A percentile compares a stretch with the other conserved stretches of the same genome.
Evolutionary conservation across 306 rosid species (phyloP).

Genomic region (Fragaria ananassa): DNA sequence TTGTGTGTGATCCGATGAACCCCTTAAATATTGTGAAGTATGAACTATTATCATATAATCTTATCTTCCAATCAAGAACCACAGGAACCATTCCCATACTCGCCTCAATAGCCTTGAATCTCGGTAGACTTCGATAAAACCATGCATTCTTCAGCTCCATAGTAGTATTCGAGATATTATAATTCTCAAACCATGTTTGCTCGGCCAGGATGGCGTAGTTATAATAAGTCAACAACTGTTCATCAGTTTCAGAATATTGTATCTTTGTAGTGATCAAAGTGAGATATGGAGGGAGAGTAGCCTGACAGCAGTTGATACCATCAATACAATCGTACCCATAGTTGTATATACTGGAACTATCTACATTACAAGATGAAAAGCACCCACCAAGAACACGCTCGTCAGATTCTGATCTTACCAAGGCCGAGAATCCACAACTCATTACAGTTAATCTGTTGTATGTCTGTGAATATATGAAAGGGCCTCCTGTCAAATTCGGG

Average conservation of each 20-base stretch:
- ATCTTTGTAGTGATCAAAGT: background rate
- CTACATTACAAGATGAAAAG: background rate
- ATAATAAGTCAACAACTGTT: background rate
- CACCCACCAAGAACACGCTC: background rate
- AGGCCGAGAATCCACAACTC: conserved; percentile 15
- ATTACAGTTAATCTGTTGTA: background rate
- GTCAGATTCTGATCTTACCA: background rate
- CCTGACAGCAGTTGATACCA: conserved; percentile 10
- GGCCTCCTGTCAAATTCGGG: background rate
- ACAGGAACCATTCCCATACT: conserved; percentile 10
- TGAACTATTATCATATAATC: background rate
- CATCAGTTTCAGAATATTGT: background rate
- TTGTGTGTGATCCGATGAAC: background rate
- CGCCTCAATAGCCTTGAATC: background rate
- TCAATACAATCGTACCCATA: background rate
- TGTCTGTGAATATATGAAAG: background rate
- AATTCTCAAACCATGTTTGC: background rate
- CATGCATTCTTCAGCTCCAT: background rate
- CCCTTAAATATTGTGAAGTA: background rate
- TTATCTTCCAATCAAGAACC: conserved; percentile 17
- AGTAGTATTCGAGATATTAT: background rate
- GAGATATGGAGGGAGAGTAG: background rate
- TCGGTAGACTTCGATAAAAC: background rate
- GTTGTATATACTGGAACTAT: background rate
- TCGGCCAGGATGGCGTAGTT: conserved; percentile 19